A percentile compares a stretch with the other conserved stretches of the same genome.
Conservation (phyloP, 1,284 basidiomycete species). For the Golubevia pallescens region DNA sequence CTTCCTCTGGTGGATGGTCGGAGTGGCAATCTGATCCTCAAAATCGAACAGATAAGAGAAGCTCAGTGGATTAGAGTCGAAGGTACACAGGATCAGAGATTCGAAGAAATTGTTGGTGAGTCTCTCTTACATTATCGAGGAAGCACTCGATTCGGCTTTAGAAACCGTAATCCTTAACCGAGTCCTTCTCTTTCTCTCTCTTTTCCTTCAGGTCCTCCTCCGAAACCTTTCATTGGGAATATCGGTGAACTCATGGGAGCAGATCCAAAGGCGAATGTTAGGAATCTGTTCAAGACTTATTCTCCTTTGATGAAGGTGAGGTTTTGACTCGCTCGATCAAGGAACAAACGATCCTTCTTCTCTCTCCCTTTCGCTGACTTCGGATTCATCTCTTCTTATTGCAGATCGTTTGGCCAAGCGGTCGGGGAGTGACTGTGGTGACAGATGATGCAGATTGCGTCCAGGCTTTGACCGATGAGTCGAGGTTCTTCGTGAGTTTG, state of each 20-base stretch:
- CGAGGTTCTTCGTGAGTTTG: not conserved
- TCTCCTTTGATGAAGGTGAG: slow-evolving; percentile 2
- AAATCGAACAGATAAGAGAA: no score
- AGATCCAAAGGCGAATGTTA: not conserved
- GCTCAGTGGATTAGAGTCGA: no score
- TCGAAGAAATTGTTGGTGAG: slow-evolving; percentile 2
- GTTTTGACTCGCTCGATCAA: no score
- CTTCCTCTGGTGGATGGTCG: no score
- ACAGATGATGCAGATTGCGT: not conserved
- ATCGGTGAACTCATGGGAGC: not conserved
- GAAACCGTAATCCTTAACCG: no score
- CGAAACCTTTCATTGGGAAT: slow-evolving; percentile 1
- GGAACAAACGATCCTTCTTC: not conserved
- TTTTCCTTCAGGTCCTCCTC: not conserved
- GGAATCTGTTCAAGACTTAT: not conserved
- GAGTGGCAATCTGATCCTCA: no score
- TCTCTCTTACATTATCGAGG: no score
- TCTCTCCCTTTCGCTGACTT: not conserved
- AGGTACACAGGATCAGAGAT: no score
- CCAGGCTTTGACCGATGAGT: not conserved
- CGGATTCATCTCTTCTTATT: not conserved
- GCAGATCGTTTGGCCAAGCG: slow-evolving; percentile 1
- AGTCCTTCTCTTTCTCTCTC: not conserved
- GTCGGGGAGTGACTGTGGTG: not conserved
- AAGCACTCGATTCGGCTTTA: no score